Percentiles rank a stretch among this genome's conserved stretches.
Evolutionary conservation across 345 rosid genomes (phyloP).

Genomic region (Euphorbia lathyris): DNA sequence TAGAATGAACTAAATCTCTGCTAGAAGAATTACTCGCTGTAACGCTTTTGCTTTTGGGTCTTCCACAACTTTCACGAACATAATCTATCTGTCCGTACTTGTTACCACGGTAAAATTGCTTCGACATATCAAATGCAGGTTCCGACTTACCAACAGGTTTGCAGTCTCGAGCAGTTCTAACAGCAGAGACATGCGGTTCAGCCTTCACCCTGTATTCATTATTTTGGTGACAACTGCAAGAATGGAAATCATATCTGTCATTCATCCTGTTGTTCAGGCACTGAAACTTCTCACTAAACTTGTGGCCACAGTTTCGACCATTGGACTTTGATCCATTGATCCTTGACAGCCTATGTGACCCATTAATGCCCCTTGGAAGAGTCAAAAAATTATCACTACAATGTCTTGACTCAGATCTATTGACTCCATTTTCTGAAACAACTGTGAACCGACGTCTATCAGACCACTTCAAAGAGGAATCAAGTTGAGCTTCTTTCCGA

Average conservation of each 20-base stretch:
- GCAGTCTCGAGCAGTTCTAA: conserved; percentile 49
- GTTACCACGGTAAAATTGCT: conserved; percentile 50
- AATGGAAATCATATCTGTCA: conserved; percentile 58
- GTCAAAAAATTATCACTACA: conserved; percentile 47
- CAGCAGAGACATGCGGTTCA: conserved; percentile 49
- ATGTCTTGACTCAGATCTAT: conserved; percentile 53
- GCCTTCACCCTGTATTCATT: conserved; percentile 54
- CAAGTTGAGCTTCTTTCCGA: conserved; percentile 50
- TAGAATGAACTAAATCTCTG: conserved; percentile 44
- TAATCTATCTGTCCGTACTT: conserved; percentile 52
- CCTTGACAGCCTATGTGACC: conserved; percentile 50
- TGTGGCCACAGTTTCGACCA: conserved; percentile 44
- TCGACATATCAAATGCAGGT: conserved; percentile 51
- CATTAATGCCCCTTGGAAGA: conserved; percentile 50
- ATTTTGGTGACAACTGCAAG: conserved; percentile 61
- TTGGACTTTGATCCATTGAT: conserved; percentile 43
- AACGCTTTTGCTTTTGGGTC: conserved; percentile 49
- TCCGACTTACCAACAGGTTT: conserved; percentile 49
- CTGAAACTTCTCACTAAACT: conserved; percentile 56
- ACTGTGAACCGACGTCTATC: conserved; percentile 46
- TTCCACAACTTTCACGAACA: conserved; percentile 48
- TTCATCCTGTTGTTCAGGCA: conserved; percentile 39
- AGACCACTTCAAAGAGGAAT: conserved; percentile 55
- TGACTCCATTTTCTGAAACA: conserved; percentile 48
- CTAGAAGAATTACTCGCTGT: conserved; percentile 33